A percentile compares a stretch with the other conserved stretches of the same genome.
These are phyloP conservation scores for Crucihimalaya himalaica DNA, from an alignment of 345 rosid species.

Conservation along the genomic window DNA sequence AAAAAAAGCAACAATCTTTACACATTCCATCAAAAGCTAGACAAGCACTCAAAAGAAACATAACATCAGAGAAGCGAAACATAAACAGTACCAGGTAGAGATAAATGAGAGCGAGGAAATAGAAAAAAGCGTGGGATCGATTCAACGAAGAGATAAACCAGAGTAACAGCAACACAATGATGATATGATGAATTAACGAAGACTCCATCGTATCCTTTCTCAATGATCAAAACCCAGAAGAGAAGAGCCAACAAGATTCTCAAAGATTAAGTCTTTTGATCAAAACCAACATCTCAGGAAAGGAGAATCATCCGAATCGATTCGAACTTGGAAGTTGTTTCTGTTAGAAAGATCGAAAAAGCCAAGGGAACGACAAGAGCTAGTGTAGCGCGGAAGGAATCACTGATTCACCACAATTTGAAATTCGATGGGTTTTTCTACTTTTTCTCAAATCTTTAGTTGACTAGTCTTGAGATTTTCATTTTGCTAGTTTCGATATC, in stretches of 20 bases:
- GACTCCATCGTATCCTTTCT: slow-evolving; percentile 42
- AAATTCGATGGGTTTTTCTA: not conserved
- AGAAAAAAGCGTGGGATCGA: slow-evolving; percentile 55
- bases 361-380: not conserved
- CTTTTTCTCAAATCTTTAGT: not conserved
- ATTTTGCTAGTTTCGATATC: not conserved
- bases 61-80: not conserved
- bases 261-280: slow-evolving; percentile 9
- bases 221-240: slow-evolving; percentile 25
- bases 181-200: slow-evolving; percentile 73
- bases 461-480: slow-evolving; percentile 18
- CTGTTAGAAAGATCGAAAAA: slow-evolving; percentile 15
- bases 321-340: not conserved
- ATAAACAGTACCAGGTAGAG: slow-evolving; percentile 63
- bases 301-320: slow-evolving; percentile 17
- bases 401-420: not conserved
- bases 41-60: not conserved
- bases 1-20: not conserved
- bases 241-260: not conserved
- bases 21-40: not conserved
- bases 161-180: slow-evolving; percentile 60
- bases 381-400: slow-evolving; percentile 10
- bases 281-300: slow-evolving; percentile 14
- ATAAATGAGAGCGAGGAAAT: slow-evolving; percentile 63
- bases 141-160: slow-evolving; percentile 65